Evolutionary conservation across 2,329 filamentous ascomycete species (phyloP), one percentile per base, ranked within the genome.

Genomic region (Cytospora leucostoma): DNA sequence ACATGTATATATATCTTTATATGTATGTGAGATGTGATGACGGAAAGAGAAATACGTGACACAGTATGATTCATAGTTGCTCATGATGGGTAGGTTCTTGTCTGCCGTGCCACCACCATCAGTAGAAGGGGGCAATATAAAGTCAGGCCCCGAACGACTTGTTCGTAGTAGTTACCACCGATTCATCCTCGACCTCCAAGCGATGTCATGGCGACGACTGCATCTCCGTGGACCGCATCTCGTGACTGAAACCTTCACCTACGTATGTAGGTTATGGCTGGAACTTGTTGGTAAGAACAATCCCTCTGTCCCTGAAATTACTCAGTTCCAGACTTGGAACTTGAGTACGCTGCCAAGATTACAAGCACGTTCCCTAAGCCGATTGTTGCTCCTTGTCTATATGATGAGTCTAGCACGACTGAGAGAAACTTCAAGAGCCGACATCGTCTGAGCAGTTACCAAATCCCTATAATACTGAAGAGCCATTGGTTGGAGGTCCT

Each of bases 361-460:
- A 62, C 60, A 62, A 10, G 15, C 51, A 35, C 54, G 60, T 62
- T 62, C 60, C 60, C 60, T 58, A 62, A 34, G 38, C 60, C 60
- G 60, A 62, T 52, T 27, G 51, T 17, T 58, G 60, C 60, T 52
- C 37, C 60, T 58, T 54, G 49, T 57, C 38, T 56, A 62, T n/a
- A 53, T 51, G 60, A 57, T 57, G 60, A 56, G 53, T 35, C 34
- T 44, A 13, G 53, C 60, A 52, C 50, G 34, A 62, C 40, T 56
- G 59, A 37, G 54, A 54, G 53, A 64, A 38, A 53, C 32, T 40
- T 54, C 21, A 44, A 56, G 60, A 65, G 63, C 60, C 55, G 59
- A 65, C 63, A 65, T 65, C 63, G 63, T 61, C 63, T 65, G 63
- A 65, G 38, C 55, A 58, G n/a, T 2, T 1, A 12, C 44, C n/a